Base-by-base conservation (phyloP, 176 grass and related monocot genomes). In the Luzula sylvatica region DNA sequence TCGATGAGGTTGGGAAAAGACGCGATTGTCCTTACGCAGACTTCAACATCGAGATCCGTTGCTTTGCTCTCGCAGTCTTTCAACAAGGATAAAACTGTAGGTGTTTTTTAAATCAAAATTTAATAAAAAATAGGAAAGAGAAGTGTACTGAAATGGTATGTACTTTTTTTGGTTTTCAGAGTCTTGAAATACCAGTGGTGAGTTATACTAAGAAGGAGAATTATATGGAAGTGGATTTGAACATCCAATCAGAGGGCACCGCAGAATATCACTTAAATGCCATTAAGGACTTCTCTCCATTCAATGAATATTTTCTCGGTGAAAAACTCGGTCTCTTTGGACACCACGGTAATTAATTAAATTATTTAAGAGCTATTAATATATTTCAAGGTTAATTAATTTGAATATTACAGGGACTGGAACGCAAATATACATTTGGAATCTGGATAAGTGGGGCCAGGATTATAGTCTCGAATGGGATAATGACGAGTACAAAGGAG, bases 1-100 rank as follows among this genome's bases (percentile, higher is more conserved):
- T 69, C 88, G 35, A 94, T 94, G 88, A 82, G 72, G 76, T 82
- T 94, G 47, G 88, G 88, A 55, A 94, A 75, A 77, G 88, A 94
- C 77, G 78, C 65, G 20, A 15, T 94, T 68, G 75, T 94, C 65
- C 88, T 94, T 53, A 87, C 88, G 7, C 88, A 94, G 82, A 94
- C 82, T 11, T 67, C 53, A 26, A 73, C 49, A 4, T 83, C 82
- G 15, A 83, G 78, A 83, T 83, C 88, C 16, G 78, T 94, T 19
- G 75, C 88, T 30, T 87, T 94, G 49, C 69, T 94, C 27, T 94
- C 88, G 57, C 71, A 80, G 54, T 87, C 75, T 65, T 94, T 79
- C 64, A 94, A 94, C 60, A 58, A 83, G 74, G 59, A 58, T 18
- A 87, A 83, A 47, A 65, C 72, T 67, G 88, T 94, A 83, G 59